These are phyloP conservation scores for Cladophialophora exuberans DNA, from an alignment of 2,329 filamentous ascomycete species.

Conservation along the genomic window DNA sequence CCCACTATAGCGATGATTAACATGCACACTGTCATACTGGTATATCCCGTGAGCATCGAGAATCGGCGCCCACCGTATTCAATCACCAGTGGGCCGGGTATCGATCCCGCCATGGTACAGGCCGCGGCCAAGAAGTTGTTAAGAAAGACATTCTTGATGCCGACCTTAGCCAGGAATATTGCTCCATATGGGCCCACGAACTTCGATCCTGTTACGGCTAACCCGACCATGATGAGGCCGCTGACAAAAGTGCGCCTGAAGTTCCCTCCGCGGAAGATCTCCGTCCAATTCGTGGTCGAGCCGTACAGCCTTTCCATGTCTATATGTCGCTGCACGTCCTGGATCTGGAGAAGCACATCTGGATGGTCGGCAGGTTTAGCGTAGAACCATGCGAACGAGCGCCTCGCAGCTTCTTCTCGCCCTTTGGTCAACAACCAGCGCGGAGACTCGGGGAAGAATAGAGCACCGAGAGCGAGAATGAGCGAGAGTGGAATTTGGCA, in stretches of 20 bases:
- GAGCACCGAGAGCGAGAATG: constrained; percentile 43
- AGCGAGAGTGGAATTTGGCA: constrained; percentile 37
- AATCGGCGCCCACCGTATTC: constrained; percentile 35
- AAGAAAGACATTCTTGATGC: constrained; percentile 30
- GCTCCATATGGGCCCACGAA: constrained; percentile 20
- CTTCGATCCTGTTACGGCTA: constrained; percentile 36
- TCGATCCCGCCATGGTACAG: constrained; percentile 5
- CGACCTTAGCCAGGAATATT: constrained; percentile 28
- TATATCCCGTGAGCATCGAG: constrained; percentile 32
- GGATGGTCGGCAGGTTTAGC: constrained; percentile 22
- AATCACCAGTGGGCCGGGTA: constrained; percentile 13
- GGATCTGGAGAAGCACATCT: constrained; percentile 33
- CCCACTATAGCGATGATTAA: constrained; percentile 32
- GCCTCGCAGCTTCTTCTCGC: constrained; percentile 45
- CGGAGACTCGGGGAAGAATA: constrained; percentile 49
- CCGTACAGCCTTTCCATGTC: constrained; percentile 28
- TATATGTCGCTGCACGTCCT: constrained; percentile 34
- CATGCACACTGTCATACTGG: constrained; percentile 34
- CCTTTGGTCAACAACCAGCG: constrained; percentile 52
- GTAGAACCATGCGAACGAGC: constrained; percentile 38
- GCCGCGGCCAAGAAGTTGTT: constrained; percentile 12
- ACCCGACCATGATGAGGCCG: constrained; percentile 35
- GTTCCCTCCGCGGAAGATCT: constrained; percentile 34
- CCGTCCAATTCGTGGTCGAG: constrained; percentile 28
- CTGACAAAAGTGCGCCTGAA: constrained; percentile 33